These are phyloP conservation scores for Coelastrella sp. DNA, from an alignment of 139 green algal genomes.

Conservation along the genomic window DNA sequence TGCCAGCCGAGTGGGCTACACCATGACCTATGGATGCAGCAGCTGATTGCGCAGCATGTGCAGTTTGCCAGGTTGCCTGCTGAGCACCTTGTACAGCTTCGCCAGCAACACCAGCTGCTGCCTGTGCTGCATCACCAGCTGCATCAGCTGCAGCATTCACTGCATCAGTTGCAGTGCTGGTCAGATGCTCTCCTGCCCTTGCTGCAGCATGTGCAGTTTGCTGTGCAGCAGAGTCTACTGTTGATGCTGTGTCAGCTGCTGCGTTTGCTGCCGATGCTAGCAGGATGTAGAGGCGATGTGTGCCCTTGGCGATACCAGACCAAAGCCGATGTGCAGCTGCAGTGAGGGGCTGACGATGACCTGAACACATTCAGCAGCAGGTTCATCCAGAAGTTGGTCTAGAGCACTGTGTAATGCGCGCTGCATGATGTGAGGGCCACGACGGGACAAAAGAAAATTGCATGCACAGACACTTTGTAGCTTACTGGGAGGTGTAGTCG, in stretches of 20 bases:
- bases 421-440: no score
- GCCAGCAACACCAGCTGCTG: neutral
- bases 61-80: no score
- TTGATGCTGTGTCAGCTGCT: neutral
- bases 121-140: neutral
- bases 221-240: neutral
- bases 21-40: no score
- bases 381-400: neutral
- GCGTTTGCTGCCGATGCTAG: neutral
- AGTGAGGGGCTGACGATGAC: neutral
- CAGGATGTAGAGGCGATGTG: conserved; percentile 8
- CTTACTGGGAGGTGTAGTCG: no score
- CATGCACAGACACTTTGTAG: no score
- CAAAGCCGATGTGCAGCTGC: neutral
- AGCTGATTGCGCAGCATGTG: no score
- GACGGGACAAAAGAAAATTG: no score
- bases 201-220: neutral
- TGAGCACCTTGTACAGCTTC: neutral
- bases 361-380: neutral
- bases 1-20: no score
- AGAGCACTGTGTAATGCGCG: no score
- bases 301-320: neutral
- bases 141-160: neutral
- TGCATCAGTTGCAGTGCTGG: neutral
- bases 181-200: neutral